Conservation (phyloP, 306 rosid genomes). For the Malus domestica region DNA sequence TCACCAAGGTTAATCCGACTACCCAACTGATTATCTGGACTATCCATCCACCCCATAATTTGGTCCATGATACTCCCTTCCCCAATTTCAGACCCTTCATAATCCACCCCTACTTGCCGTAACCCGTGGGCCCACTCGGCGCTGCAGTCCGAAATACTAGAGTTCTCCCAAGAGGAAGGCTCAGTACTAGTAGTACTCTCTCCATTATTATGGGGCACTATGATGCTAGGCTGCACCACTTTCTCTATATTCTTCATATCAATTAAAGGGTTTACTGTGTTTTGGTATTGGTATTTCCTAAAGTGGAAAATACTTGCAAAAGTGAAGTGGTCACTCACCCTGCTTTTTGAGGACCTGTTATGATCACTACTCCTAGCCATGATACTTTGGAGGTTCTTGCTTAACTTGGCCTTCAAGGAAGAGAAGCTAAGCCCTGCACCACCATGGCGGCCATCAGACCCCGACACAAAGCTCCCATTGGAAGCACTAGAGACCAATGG, state of each 20-base stretch:
- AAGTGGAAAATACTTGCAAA: constrained; percentile 74
- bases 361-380: constrained; percentile 53
- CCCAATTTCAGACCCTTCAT: constrained; percentile 44
- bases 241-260: constrained; percentile 46
- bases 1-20: constrained; percentile 1
- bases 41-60: constrained; percentile 59
- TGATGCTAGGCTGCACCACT: constrained; percentile 75
- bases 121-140: constrained; percentile 47
- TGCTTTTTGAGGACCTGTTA: constrained; percentile 48
- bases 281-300: constrained; percentile 40
- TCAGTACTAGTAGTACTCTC: constrained; percentile 3
- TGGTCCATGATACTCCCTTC: constrained; percentile 53
- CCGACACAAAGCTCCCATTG: not conserved
- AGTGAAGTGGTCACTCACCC: constrained; percentile 83
- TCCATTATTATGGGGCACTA: constrained; percentile 48
- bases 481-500: constrained; percentile 8
- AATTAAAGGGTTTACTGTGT: constrained; percentile 7
- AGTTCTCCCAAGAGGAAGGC: constrained; percentile 42
- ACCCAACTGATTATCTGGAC: constrained; percentile 24
- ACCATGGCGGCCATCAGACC: constrained; percentile 12
- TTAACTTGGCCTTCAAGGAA: constrained; percentile 63
- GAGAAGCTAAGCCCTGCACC: constrained; percentile 45
- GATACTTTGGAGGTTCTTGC: constrained; percentile 73
- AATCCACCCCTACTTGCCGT: constrained; percentile 38
- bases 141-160: constrained; percentile 49